Base-by-base conservation (phyloP, 2,329 filamentous ascomycete species). In the Arthrinium phaeospermum region DNA sequence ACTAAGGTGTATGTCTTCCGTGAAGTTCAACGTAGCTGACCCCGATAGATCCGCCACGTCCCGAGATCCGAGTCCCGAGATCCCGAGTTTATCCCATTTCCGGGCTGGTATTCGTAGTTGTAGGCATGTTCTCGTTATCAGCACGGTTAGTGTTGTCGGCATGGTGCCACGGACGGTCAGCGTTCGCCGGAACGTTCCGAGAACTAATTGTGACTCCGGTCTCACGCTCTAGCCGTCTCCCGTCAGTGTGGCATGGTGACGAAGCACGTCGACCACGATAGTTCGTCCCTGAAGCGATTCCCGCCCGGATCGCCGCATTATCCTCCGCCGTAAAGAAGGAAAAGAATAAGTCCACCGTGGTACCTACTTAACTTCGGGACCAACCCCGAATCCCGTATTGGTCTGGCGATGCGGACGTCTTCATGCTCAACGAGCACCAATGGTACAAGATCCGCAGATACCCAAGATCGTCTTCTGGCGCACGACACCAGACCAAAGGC, bases 401-500 rank as follows among this genome's bases (percentile, higher is more conserved):
- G 88, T 93, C 82, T 94, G 30, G 91, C 87, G 92, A 92, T 0
- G 84, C 89, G 0, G 91, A 95, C 72, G 84, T 95, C 37, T 87
- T 91, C 69, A 85, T 85, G 1, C 85, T 95, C 4, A 92, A 90
- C 71, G 89, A 92, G 12, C 78, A 87, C 47, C 92, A 95, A 79
- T 95, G 93, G 92, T 86, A 90, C 72, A 85, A 86, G 44, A 85
- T 95, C 1, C 85, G 86, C 44, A 78, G 82, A 8, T 95, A 94
- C 75, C 85, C 34, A 92, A 94, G 77, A 91, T 95, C 51, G 91
- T 94, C 19, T 94, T 95, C 78, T 91, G 92, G 0, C 86, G 92
- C 14, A 95, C 92, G 0, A 94, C 92, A 0, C 93, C 92, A 0
- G 92, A 95, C 77, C 92, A 95, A 78, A 95, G 95, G 79, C 87